These are phyloP conservation scores for Phytophthora sansomeana DNA, from an alignment of 352 stramenopile species.

Conservation along the genomic window DNA sequence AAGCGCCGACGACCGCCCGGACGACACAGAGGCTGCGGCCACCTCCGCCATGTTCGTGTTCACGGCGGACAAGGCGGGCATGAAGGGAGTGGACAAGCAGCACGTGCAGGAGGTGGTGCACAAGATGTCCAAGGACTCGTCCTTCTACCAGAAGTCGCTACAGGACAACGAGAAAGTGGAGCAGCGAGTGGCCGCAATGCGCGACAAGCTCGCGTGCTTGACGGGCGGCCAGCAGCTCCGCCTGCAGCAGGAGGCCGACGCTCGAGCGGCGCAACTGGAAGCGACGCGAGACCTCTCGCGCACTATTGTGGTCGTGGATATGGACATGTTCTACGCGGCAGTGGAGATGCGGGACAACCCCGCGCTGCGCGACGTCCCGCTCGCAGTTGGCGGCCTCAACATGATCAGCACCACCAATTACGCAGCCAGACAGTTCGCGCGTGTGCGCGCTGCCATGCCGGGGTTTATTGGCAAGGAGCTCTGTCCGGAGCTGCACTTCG, in stretches of 20 bases:
- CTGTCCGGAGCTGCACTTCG: conserved; percentile 94
- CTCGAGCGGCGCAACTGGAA: conserved; percentile 62
- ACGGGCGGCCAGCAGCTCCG: conserved; percentile 40
- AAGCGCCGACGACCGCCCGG: neutral
- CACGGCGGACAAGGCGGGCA: conserved; percentile 88
- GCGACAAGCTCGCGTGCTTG: conserved; percentile 63
- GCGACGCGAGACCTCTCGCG: conserved; percentile 58
- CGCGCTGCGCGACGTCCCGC: conserved; percentile 85
- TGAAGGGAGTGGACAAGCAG: conserved; percentile 89
- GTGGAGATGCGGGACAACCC: conserved; percentile 96
- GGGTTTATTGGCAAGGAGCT: conserved; percentile 97
- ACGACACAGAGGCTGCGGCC: conserved; percentile 9
- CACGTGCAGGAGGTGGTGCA: conserved; percentile 95
- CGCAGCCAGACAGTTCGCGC: conserved; percentile 92
- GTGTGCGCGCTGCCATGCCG: conserved; percentile 96
- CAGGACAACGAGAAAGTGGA: conserved; percentile 91
- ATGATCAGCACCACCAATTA: conserved; percentile 99
- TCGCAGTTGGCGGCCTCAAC: conserved; percentile 91
- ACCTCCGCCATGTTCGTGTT: conserved; percentile 81
- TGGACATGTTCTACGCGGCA: conserved; percentile 98
- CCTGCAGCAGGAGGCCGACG: conserved; percentile 53
- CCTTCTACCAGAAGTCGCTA: conserved; percentile 93
- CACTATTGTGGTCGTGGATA: conserved; percentile 94
- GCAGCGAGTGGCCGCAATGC: conserved; percentile 79
- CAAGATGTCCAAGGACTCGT: conserved; percentile 94